Evolutionary conservation across 208 protist genomes (phyloP), one percentile per base, ranked within the genome.

Genomic region (Angomonas ambiguus): DNA sequence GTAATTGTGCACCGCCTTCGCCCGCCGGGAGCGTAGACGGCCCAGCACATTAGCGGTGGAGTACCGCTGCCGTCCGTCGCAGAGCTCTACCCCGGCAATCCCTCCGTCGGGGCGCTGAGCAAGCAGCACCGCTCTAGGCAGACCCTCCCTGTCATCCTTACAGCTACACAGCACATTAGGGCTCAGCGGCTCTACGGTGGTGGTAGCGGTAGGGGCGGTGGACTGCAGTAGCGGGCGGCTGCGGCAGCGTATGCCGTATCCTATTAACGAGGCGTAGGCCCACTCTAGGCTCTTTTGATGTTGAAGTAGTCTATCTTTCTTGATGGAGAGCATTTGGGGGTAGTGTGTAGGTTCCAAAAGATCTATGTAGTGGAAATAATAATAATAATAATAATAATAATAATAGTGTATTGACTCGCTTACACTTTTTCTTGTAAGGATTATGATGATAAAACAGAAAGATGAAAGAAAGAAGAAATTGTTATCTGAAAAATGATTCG

Each of bases 71-170:
- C 32, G 45, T 1, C 58, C 63, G 25, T 58, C 51, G 58, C 65
- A 60, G 22, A 85, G 53, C 5, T 64, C 61, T 0, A 85, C 67
- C 3, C 80, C 80, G 6, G 75, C 64, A 8, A 85, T 65, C 11
- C 28, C 62, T 24, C 72, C 67, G 20, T 58, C 67, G 1, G 74
- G 68, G 0, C 80, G 71, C 31, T 32, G 67, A 24, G 71, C 72
- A 6, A 85, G 70, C 1, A 85, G 56, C 32, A 85, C 31, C 30
- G 71, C 56, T 28, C 66, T 61, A 13, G 75, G n/a, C n/a, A n/a
- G n/a, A n/a, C n/a, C 31, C 6, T 41, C 5, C 28, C 53, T 24
- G 25, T 51, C 18, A 22, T 30, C 22, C 42, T 51, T 30, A 16
- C 59, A 45, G 63, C 72, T 49, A 55, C 73, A 56, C 0, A 69